A percentile compares a stretch with the other conserved stretches of the same genome.
phyloP scores from a whole-genome alignment of 2,329 filamentous ascomycete genomes.

The Pseudomassariella vexata region DNA sequence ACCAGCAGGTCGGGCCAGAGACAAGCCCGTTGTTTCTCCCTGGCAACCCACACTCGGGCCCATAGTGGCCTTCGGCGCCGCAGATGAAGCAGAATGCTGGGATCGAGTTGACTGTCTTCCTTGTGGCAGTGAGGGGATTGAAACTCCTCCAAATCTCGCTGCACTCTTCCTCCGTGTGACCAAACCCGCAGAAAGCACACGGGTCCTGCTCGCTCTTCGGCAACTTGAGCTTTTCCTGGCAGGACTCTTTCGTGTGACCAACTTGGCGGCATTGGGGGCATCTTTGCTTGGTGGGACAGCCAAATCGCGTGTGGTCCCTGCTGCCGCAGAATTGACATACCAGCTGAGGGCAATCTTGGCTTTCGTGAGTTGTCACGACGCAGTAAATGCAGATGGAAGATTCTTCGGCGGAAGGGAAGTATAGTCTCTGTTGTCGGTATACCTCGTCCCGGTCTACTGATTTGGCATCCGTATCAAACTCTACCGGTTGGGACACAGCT shows the following conservation, averaged over 20 bases:
- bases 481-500: too few relatives aligned
- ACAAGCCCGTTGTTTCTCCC: constrained; percentile 11
- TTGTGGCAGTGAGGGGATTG: constrained; percentile 29
- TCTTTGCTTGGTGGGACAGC: constrained; percentile 44
- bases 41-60: constrained; percentile 44
- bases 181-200: constrained; percentile 56
- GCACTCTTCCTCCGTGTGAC: constrained; percentile 57
- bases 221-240: constrained; percentile 49
- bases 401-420: constrained; percentile 45
- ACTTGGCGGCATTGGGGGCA: constrained; percentile 57
- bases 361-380: constrained; percentile 40
- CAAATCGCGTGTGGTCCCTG: constrained; percentile 39
- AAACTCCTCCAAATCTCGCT: constrained; percentile 56
- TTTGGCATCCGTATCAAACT: neutral
- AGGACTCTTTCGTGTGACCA: constrained; percentile 49
- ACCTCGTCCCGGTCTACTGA: too few relatives aligned
- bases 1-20: constrained; percentile 43
- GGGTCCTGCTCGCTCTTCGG: constrained; percentile 47
- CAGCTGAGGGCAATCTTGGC: constrained; percentile 36
- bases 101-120: constrained; percentile 44
- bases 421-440: constrained; percentile 34
- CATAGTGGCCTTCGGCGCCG: constrained; percentile 48
- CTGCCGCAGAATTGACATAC: constrained; percentile 43
- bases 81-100: constrained; percentile 51
- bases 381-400: constrained; percentile 46